These are phyloP conservation scores for Fermentozyma sake DNA, from an alignment of 1,139 yeast genomes.

Conservation along the genomic window DNA sequence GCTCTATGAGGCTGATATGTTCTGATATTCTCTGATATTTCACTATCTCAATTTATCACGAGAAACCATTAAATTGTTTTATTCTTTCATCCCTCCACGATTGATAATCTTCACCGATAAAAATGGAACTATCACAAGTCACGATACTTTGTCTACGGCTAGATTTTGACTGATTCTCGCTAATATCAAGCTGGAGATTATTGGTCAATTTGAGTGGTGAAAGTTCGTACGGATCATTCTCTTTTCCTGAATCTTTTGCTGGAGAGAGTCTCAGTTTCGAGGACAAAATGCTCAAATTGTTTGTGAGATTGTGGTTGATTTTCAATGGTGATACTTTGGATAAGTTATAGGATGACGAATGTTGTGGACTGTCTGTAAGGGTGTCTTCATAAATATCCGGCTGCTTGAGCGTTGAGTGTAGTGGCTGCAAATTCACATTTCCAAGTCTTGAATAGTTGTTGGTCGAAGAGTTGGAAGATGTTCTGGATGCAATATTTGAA, in stretches of 20 bases:
- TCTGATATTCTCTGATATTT: too few species aligned
- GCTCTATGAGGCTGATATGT: too few species aligned
- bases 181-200: too few species aligned
- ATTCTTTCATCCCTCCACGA: slow-evolving; percentile 40
- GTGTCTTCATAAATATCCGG: slow-evolving; percentile 5
- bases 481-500: too few species aligned
- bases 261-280: slow-evolving; percentile 9
- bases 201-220: slow-evolving; percentile 19
- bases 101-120: slow-evolving; percentile 40
- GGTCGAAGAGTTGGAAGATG: too few species aligned
- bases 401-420: slow-evolving; percentile 24
- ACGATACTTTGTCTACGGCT: slow-evolving; percentile 17
- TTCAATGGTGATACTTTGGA: slow-evolving; percentile 19
- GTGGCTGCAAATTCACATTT: slow-evolving; percentile 29
- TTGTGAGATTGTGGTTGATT: slow-evolving; percentile 7
- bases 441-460: too few species aligned
- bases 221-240: slow-evolving; percentile 10
- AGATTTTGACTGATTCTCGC: too few species aligned
- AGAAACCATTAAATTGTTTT: slow-evolving; percentile 18
- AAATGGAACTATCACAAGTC: slow-evolving; percentile 34
- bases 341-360: slow-evolving; percentile 1
- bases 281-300: slow-evolving; percentile 3
- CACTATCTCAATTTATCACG: neutral
- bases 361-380: neutral
- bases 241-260: slow-evolving; percentile 8